Conservation (phyloP, 257 asterid genomes). For the Solanum appendiculatum region DNA sequence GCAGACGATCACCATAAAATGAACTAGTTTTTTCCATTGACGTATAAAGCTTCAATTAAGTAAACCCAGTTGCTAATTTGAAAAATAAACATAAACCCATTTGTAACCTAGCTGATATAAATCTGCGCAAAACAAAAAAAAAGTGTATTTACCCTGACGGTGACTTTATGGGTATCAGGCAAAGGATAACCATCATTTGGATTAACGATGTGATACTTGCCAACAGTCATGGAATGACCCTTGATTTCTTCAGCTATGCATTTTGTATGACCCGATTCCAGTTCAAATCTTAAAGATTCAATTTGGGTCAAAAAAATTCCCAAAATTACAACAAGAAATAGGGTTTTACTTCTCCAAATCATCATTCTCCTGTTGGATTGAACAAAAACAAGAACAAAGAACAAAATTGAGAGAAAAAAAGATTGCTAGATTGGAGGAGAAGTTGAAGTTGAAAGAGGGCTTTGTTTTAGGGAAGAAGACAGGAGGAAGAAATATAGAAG, state of each 20-base stretch:
- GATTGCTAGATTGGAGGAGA: background rate
- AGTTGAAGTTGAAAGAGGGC: background rate
- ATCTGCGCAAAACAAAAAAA: background rate
- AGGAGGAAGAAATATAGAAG: background rate
- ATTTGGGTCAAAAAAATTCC: slow-evolving; percentile 32
- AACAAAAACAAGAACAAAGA: background rate
- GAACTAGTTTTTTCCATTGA: background rate
- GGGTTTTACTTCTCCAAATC: background rate
- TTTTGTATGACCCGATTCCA: slow-evolving; percentile 76
- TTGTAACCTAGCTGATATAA: background rate
- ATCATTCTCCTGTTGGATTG: background rate
- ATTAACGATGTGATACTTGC: slow-evolving; percentile 73
- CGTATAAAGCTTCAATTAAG: background rate
- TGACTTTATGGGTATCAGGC: slow-evolving; percentile 78
- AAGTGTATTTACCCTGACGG: slow-evolving; percentile 54
- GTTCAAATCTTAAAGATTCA: slow-evolving; percentile 75
- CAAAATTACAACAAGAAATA: slow-evolving; percentile 19
- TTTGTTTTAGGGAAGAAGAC: background rate
- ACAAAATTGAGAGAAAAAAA: background rate
- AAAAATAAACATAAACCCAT: background rate
- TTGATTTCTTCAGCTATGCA: slow-evolving; percentile 92
- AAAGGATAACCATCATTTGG: slow-evolving; percentile 65
- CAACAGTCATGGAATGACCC: slow-evolving; percentile 83
- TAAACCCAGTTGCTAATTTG: background rate
- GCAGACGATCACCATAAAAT: background rate